phyloP scores from a whole-genome alignment of 1,139 yeast genomes.

The Pichia sp. region DNA sequence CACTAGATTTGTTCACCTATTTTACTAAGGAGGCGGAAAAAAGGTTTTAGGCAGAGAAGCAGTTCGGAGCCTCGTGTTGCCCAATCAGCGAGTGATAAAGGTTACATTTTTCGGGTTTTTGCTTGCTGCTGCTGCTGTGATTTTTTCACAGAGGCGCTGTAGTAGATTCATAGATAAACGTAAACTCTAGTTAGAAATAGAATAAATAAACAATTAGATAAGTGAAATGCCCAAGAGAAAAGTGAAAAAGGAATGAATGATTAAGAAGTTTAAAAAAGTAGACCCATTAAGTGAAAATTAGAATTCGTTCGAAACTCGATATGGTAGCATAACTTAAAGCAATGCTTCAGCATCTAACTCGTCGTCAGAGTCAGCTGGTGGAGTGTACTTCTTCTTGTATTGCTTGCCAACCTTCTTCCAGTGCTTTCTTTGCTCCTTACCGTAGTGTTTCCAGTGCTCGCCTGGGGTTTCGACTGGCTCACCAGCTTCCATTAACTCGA shows the following conservation, averaged over 20 bases:
- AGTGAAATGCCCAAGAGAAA: not conserved
- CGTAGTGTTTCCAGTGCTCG: constrained; percentile 21
- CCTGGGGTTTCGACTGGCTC: constrained; percentile 13
- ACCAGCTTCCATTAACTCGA: constrained; percentile 8
- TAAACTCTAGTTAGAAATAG: not conserved
- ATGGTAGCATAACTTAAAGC: not conserved
- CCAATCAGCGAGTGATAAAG: too few relatives aligned
- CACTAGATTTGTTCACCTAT: too few relatives aligned
- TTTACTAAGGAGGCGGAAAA: too few relatives aligned
- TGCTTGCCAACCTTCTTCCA: constrained; percentile 23
- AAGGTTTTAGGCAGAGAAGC: too few relatives aligned
- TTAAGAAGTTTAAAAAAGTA: not conserved
- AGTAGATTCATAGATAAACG: not conserved
- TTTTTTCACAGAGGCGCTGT: too few relatives aligned
- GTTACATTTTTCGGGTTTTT: too few relatives aligned
- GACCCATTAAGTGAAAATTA: not conserved
- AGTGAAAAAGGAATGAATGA: not conserved
- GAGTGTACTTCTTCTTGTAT: constrained; percentile 22
- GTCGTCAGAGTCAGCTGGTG: constrained; percentile 10
- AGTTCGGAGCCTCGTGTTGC: too few relatives aligned
- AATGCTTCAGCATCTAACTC: constrained; percentile 7
- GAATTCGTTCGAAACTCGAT: not conserved
- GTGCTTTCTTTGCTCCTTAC: constrained; percentile 21
- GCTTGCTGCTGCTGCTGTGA: too few relatives aligned
- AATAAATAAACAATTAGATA: not conserved